These are phyloP conservation scores for Coelastrella sp. DNA, from an alignment of 139 green algal genomes.

Conservation along the genomic window DNA sequence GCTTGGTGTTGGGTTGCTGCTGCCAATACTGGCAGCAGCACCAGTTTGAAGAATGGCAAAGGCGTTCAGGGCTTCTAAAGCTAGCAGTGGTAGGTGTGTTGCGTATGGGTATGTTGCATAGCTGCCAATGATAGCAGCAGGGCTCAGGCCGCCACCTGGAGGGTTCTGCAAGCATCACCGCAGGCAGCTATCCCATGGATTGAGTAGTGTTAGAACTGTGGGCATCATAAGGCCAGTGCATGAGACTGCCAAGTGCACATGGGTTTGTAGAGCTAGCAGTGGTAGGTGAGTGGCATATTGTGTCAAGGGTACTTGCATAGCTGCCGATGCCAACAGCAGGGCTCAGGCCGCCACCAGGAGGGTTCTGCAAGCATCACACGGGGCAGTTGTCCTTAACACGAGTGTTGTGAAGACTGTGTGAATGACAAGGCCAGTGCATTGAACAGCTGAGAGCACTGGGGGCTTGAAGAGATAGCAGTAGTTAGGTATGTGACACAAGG, in stretches of 20 bases:
- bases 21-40: neutral
- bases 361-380: neutral
- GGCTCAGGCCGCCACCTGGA: conserved; percentile 20
- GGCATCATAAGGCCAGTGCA: neutral
- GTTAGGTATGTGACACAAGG: conserved; percentile 34
- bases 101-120: conserved; percentile 59
- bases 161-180: neutral
- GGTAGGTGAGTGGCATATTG: neutral
- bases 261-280: neutral
- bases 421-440: no score
- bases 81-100: conserved; percentile 15
- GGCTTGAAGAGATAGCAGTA: neutral
- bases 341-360: conserved; percentile 14
- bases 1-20: neutral
- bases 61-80: neutral
- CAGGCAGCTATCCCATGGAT: no score
- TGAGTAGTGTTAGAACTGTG: no score
- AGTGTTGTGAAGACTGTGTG: no score
- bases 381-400: no score
- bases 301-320: conserved; percentile 62
- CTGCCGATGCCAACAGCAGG: conserved; percentile 57
- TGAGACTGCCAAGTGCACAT: conserved; percentile 1
- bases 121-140: conserved; percentile 57
- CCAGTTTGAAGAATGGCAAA: conserved; percentile 29
- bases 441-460: no score